Evolutionary conservation across 371 early-diverging fungal species (phyloP), one percentile per base, ranked within the genome.

Genomic region (Capillidium heterosporum): DNA sequence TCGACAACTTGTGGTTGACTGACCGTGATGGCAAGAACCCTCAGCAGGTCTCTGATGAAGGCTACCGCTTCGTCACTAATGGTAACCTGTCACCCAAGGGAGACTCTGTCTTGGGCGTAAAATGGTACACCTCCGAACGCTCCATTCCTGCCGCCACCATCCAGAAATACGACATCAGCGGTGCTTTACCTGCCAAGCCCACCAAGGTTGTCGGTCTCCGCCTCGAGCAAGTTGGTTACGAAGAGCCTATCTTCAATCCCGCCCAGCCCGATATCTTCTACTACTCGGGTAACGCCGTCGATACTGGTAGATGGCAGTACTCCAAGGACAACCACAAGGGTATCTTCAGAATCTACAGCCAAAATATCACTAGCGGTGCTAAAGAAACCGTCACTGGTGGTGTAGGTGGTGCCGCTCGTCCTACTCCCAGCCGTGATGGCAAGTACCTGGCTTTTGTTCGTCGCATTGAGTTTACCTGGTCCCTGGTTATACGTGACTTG

Each of bases 131-230:
- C 10, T 48, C 48, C n/a, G 24, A 11, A 5, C 48, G 48, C 27
- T 48, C 48, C 26, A 48, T 48, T 27, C 48, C 48, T 27, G 48
- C 48, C n/a, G 48, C 19, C 10, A 26, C 48, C 27, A 48, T 48
- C 27, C 48, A 48, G 11, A 28, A 27, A 48, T 48, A 48, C 23
- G 27, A 48, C 13, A 10, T 27, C 4, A 10, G 4, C 11, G n/a
- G n/a, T n/a, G 5, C n/a, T 13, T 35, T 35, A 35, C 17, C 44
- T 7, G 23, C 17, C 5, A 44, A 44, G 19, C 19, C 44, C 19
- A 44, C 44, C 19, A 44, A 44, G 19, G 8, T 44, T 17, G 23
- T 44, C 1, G 44, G 19, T 44, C 7, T 23, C 5, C 5, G 17
- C 7, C 7, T 19, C 5, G 44, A 44, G 19, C 44, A 48, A 48